phyloP scores from a whole-genome alignment of 352 stramenopile genomes.

The Phytophthora ramorum region DNA sequence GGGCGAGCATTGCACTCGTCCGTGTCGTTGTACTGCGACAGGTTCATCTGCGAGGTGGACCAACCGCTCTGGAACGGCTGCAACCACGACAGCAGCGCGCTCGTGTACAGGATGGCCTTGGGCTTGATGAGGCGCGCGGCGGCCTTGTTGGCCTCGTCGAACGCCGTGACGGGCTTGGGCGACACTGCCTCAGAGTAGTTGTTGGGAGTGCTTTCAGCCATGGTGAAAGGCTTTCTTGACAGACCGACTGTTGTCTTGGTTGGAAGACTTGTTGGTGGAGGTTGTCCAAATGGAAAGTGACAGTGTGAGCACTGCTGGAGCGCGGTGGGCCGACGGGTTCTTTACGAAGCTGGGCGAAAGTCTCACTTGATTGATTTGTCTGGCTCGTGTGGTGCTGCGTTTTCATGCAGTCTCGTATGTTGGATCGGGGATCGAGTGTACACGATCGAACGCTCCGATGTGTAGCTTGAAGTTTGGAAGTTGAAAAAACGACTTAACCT shows the following conservation, averaged over 20 bases:
- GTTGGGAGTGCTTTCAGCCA: constrained; percentile 5
- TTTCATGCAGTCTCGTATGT: constrained; percentile 13
- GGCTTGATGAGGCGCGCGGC: too few species aligned
- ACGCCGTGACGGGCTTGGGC: constrained; percentile 1
- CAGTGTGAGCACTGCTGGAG: neutral
- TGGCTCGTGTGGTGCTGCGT: constrained; percentile 11
- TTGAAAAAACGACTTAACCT: constrained; percentile 6
- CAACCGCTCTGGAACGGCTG: too few species aligned
- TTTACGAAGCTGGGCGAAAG: constrained; percentile 1
- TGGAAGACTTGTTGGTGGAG: constrained; percentile 15
- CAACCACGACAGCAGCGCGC: too few species aligned
- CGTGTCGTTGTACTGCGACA: too few species aligned
- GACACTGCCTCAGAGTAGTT: constrained; percentile 1
- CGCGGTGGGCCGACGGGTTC: neutral
- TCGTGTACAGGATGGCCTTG: too few species aligned
- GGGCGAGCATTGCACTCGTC: constrained; percentile 33
- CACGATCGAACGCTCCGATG: constrained; percentile 1
- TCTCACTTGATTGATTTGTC: constrained; percentile 4
- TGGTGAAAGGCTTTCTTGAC: neutral
- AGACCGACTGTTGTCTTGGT: neutral
- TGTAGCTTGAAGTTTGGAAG: constrained; percentile 13
- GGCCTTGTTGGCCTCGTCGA: constrained; percentile 15
- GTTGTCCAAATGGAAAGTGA: constrained; percentile 27
- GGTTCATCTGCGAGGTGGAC: too few species aligned
- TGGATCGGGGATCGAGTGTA: neutral